Base-by-base conservation (phyloP, 2,329 filamentous ascomycete species). In the Ceratocystis cubensis region DNA sequence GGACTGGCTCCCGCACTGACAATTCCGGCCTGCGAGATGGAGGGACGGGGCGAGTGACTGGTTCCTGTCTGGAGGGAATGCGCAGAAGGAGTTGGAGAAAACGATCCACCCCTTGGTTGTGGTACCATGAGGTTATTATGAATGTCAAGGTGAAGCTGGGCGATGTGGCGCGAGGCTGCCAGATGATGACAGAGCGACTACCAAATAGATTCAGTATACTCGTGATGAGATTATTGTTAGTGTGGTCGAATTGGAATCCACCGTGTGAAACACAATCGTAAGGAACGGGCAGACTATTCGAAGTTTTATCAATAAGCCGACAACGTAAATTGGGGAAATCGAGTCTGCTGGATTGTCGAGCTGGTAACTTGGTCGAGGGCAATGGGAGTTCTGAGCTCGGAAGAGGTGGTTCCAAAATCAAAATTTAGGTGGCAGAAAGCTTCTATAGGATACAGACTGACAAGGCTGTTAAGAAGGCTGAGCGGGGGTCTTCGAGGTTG, bases 81-180 rank as follows among this genome's bases (percentile, higher is more conserved):
- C 71, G 79, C 78, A 57, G 67, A 65, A 78, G 81, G 81, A 78
- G 80, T 82, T 77, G 82, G 82, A 75, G 83, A 84, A 76, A 84
- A 84, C 75, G 82, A 83, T 82, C 82, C 83, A 79, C 82, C 78
- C 80, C 82, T 79, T 77, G 81, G 78, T 78, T 76, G 79, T 77
- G 81, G 80, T 79, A 82, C 80, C 81, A 83, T 83, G 81, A 78
- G 75, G 77, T 74, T 76, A 72, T 76, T 72, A 75, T 75, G 69
- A 71, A 66, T 68, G 71, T 33, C 64, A 70, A 67, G 68, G 70
- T 69, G 65, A 71, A 71, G 72, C 67, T 70, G 70, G 69, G 69
- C 70, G 67, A 68, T 70, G 71, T 71, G 70, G 66, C 62, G 33
- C 41, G 33, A 48, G 28, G 10, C 37, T 61, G 28, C 61, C 30